Conservation (phyloP, 208 protist genomes). For the Trypanosoma brucei region DNA sequence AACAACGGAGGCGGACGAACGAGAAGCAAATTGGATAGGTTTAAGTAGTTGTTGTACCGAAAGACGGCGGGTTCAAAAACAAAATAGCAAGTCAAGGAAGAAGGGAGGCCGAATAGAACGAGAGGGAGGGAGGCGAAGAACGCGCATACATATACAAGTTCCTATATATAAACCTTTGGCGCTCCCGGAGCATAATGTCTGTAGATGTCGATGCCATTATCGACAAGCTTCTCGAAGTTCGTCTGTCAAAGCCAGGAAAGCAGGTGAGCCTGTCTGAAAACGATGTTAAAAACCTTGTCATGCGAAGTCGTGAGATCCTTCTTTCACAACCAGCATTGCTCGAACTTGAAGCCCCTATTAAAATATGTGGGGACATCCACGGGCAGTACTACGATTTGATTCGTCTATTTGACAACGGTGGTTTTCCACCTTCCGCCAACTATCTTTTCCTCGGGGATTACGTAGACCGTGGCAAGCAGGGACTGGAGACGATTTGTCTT, state of each 20-base stretch:
- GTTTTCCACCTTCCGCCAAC: constrained; percentile 98
- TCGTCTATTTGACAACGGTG: constrained; percentile 99
- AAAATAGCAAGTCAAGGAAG: too few species aligned
- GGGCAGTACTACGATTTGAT: constrained; percentile 99
- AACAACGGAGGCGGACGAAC: background rate
- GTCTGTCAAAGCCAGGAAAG: constrained; percentile 83
- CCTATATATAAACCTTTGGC: background rate
- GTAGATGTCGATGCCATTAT: constrained; percentile 89
- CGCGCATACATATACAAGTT: background rate
- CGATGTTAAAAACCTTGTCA: constrained; percentile 78
- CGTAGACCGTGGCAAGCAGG: constrained; percentile 99
- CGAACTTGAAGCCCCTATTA: constrained; percentile 91
- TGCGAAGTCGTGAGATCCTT: constrained; percentile 85
- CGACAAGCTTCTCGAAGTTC: constrained; percentile 90
- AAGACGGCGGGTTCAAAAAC: too few species aligned
- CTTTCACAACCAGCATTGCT: constrained; percentile 81
- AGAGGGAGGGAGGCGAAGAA: background rate
- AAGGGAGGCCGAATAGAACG: too few species aligned
- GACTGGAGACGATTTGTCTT: constrained; percentile 97
- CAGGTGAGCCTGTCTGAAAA: constrained; percentile 86
- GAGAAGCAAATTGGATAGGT: background rate
- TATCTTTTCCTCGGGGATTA: constrained; percentile 99
- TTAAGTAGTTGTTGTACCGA: too few species aligned
- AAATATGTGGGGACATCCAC: constrained; percentile 98
- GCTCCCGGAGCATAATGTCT: constrained; percentile 26